These are phyloP conservation scores for Lachnellula arida DNA, from an alignment of 2,329 filamentous ascomycete species.

Conservation along the genomic window DNA sequence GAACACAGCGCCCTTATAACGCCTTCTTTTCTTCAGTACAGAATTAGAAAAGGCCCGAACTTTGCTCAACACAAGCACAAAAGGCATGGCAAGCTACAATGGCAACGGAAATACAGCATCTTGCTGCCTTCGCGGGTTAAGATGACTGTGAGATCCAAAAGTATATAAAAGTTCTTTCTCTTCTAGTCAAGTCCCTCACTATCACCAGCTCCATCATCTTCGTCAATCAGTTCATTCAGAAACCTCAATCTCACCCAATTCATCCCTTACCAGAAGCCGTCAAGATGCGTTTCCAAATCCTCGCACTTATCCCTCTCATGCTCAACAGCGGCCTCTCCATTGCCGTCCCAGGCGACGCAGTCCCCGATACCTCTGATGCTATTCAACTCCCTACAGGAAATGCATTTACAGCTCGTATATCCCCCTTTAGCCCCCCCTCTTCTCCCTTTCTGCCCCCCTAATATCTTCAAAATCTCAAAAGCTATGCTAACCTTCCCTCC, in stretches of 20 bases:
- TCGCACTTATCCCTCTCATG: neutral
- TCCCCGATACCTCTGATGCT: neutral
- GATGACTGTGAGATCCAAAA: neutral
- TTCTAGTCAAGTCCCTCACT: neutral
- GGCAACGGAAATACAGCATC: no score
- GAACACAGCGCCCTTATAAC: no score
- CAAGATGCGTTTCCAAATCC: neutral
- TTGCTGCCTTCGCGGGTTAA: neutral
- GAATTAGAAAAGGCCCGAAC: no score
- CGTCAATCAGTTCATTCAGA: neutral
- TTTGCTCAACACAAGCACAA: no score
- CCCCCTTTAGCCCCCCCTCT: neutral
- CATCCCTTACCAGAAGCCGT: neutral
- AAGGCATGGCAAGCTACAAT: no score
- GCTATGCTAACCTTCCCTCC: neutral
- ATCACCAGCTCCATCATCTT: neutral
- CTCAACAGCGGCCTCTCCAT: neutral
- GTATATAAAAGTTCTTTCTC: neutral
- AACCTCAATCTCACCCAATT: neutral
- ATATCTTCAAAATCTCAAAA: neutral
- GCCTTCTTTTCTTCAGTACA: no score
- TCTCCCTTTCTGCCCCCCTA: neutral
- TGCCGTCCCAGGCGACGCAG: neutral
- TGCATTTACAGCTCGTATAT: neutral
- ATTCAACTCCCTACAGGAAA: neutral